These are phyloP conservation scores for Alternaria ventricosa DNA, from an alignment of 2,329 filamentous ascomycete species.

Conservation along the genomic window DNA sequence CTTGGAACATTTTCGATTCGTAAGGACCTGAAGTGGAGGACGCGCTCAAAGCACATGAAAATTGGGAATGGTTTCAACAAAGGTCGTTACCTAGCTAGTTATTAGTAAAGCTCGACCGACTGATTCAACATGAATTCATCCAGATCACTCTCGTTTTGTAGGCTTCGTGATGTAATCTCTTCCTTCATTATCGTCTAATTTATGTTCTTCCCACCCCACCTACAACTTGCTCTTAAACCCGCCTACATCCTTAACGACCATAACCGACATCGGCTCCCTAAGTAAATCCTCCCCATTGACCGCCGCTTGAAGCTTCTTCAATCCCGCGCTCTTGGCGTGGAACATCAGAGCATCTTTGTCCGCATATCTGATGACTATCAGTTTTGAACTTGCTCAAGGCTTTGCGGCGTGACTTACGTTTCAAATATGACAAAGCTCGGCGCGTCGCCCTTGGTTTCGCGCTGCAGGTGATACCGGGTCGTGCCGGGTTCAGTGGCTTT, in stretches of 20 bases:
- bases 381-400: background rate
- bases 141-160: background rate
- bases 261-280: slow-evolving; percentile 34
- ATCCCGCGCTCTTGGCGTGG: slow-evolving; percentile 32
- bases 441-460: slow-evolving; percentile 34
- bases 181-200: background rate
- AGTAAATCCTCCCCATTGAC: slow-evolving; percentile 41
- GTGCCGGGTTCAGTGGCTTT: slow-evolving; percentile 44
- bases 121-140: background rate
- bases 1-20: no score
- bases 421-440: slow-evolving; percentile 42
- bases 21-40: no score
- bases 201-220: background rate
- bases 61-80: no score
- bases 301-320: slow-evolving; percentile 26
- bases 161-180: background rate
- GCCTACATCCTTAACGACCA: slow-evolving; percentile 39
- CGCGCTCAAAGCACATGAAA: no score
- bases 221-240: slow-evolving; percentile 28
- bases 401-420: slow-evolving; percentile 27
- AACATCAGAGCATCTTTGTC: slow-evolving; percentile 34
- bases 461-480: slow-evolving; percentile 42
- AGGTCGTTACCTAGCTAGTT: background rate
- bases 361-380: slow-evolving; percentile 31
- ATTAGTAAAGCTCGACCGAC: background rate